A percentile compares a stretch with the other conserved stretches of the same genome.
Conservation (phyloP, 1,284 basidiomycete species). For the Fomitopsis palustris region DNA sequence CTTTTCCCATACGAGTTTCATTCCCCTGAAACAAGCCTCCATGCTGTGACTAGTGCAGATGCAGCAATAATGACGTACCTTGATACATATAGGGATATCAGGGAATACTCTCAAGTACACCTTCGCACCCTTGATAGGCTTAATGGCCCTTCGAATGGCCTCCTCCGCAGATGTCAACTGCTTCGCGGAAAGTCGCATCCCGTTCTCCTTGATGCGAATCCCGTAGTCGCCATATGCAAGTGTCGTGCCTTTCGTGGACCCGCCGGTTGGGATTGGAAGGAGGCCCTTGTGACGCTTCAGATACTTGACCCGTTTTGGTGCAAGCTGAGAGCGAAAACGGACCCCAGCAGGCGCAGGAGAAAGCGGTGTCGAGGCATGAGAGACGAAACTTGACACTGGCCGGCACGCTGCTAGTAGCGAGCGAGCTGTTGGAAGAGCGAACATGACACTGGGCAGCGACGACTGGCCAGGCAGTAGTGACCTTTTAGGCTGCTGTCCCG, state of each 20-base stretch:
- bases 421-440: slow-evolving; percentile 28
- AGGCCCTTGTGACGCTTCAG: slow-evolving; percentile 87
- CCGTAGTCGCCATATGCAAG: slow-evolving; percentile 92
- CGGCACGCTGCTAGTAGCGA: slow-evolving; percentile 28
- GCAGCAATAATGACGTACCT: slow-evolving; percentile 46
- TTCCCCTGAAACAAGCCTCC: slow-evolving; percentile 65
- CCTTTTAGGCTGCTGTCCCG: too few relatives aligned
- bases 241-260: slow-evolving; percentile 92
- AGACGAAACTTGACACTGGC: slow-evolving; percentile 16
- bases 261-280: slow-evolving; percentile 80
- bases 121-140: slow-evolving; percentile 87
- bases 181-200: slow-evolving; percentile 85
- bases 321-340: slow-evolving; percentile 57
- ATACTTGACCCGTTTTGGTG: slow-evolving; percentile 80
- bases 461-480: too few relatives aligned
- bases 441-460: slow-evolving; percentile 21
- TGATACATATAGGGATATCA: slow-evolving; percentile 95
- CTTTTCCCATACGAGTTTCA: slow-evolving; percentile 99
- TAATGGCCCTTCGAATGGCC: slow-evolving; percentile 89
- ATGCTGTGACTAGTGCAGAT: background rate
- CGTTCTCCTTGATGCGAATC: slow-evolving; percentile 81
- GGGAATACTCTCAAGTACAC: slow-evolving; percentile 92
- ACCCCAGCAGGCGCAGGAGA: slow-evolving; percentile 16
- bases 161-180: slow-evolving; percentile 87
- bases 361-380: slow-evolving; percentile 7